phyloP scores from a whole-genome alignment of 441 rosid species.

The Arabidopsis lyrata region DNA sequence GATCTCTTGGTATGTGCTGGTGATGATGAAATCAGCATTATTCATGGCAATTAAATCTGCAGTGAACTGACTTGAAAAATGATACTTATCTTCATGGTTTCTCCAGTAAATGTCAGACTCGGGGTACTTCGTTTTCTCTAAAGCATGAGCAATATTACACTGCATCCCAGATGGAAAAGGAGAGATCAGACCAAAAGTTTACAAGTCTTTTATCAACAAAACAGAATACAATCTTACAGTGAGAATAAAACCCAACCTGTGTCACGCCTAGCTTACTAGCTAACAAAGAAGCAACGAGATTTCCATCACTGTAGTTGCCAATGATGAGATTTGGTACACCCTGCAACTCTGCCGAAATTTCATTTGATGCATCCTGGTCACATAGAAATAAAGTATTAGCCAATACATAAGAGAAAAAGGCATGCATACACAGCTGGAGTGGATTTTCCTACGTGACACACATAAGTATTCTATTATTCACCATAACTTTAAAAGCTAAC shows the following conservation, averaged over 20 bases:
- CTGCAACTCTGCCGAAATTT: conserved; percentile 66
- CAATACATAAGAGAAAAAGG: conserved; percentile 12
- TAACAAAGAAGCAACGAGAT: conserved; percentile 71
- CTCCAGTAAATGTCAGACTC: conserved; percentile 82
- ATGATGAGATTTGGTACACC: conserved; percentile 68
- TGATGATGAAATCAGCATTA: conserved; percentile 73
- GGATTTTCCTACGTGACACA: neutral
- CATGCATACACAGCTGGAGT: neutral
- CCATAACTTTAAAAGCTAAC: conserved; percentile 4
- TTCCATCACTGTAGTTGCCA: conserved; percentile 82
- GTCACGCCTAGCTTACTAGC: conserved; percentile 66
- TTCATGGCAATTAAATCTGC: conserved; percentile 83
- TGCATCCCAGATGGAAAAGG: conserved; percentile 38
- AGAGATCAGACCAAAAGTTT: conserved; percentile 22
- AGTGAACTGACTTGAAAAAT: conserved; percentile 73
- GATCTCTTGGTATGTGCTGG: conserved; percentile 79
- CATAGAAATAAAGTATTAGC: conserved; percentile 23
- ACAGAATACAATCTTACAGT: neutral
- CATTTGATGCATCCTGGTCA: conserved; percentile 66
- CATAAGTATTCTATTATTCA: neutral
- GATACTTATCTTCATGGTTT: conserved; percentile 69
- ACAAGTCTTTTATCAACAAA: conserved; percentile 9
- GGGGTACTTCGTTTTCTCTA: conserved; percentile 80
- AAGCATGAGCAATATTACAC: conserved; percentile 80
- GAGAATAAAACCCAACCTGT: conserved; percentile 48